Evolutionary conservation across 2,329 filamentous ascomycete genomes (phyloP), one percentile per base, ranked within the genome.

Genomic region (Herpomyces periplanetae): DNA sequence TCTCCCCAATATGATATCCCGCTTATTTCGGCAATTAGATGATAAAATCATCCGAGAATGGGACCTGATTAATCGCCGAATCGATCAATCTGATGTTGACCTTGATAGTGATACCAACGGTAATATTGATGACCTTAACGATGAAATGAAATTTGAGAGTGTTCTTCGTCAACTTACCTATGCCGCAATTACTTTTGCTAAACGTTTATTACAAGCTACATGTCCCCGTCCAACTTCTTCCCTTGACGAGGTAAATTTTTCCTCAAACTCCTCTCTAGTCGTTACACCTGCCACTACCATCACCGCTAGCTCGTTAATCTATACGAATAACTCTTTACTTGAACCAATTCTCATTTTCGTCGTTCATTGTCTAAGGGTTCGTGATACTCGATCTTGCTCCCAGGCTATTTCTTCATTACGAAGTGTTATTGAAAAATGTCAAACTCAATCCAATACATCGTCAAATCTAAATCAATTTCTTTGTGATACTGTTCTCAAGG

Each of bases 61-160:
- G 80, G 54, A 61, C 24, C 54, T 55, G 27, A 55, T 88, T 22
- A 53, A 59, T 29, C 45, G 34, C 28, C 40, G 30, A 31, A 43
- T 32, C 41, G 50, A 63, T 27, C 43, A 42, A 9, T 42, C 56
- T 6, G 49, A 51, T 16, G 50, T 59, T 2, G 59, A 59, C 3
- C 59, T 60, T 9, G 68, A 73, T 21, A 65, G 66, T 23, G 40
- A 44, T 21, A 42, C 96, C 20, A 66, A 65, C 1, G 71, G 88
- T 28, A 80, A 96, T 40, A 96, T 96, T n/a, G 65, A 66, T 23
- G 40, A 44, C 21, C 42, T 96, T 20, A 66, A 65, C 1, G 71
- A 88, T 28, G 80, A 96, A 41, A 96, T 96, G 80, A 87, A 88
- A 39, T 61, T 68, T 4, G 80, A 96, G 36, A 91, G 75, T 32